Conservation (phyloP, 495 filamentous ascomycete species). For the Hyphodiscus hymeniophilus region DNA sequence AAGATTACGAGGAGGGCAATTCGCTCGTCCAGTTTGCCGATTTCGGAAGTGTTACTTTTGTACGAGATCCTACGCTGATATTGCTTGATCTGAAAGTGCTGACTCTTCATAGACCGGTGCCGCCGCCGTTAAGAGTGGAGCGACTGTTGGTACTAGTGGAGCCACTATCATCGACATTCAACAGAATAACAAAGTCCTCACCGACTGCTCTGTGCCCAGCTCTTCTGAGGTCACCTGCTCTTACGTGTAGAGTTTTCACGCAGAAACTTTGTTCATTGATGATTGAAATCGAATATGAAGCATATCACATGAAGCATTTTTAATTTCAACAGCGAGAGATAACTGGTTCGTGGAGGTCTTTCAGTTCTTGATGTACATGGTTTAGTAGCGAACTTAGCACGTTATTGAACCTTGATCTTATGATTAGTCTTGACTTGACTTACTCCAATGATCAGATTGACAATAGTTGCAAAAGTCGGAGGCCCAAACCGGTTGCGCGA, state of each 20-base stretch:
- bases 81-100: conserved; percentile 1
- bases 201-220: conserved; percentile 5
- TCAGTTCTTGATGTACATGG: too few species aligned
- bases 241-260: conserved; percentile 13
- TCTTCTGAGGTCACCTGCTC: conserved; percentile 8
- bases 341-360: too few species aligned
- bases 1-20: conserved; percentile 27
- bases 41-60: conserved; percentile 31
- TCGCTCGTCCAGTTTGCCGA: conserved; percentile 27
- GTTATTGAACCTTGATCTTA: too few species aligned
- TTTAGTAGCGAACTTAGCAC: too few species aligned
- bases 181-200: conserved; percentile 14
- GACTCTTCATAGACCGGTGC: background rate
- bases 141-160: conserved; percentile 14
- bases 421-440: too few species aligned
- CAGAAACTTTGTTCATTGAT: too few species aligned
- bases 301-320: too few species aligned
- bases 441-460: too few species aligned
- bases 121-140: background rate
- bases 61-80: background rate
- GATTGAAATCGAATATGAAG: too few species aligned
- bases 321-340: too few species aligned
- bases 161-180: conserved; percentile 19
- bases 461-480: too few species aligned
- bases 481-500: too few species aligned